A percentile compares a stretch with the other conserved stretches of the same genome.
Conservation (phyloP, 768 basidiomycete species). For the Cystofilobasidium capitatum region DNA sequence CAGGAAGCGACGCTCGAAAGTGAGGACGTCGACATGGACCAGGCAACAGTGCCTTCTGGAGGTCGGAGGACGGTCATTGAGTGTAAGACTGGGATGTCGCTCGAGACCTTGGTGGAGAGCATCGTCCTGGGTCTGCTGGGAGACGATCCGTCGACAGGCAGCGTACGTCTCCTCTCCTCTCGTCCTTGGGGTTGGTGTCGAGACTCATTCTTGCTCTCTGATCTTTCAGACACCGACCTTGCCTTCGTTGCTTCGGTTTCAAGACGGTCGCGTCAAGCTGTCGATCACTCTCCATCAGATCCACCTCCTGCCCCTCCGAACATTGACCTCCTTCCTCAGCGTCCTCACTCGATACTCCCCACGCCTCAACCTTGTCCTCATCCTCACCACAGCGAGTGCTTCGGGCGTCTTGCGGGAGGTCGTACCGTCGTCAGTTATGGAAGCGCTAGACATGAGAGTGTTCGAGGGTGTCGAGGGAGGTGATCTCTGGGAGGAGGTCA, state of each 20-base stretch:
- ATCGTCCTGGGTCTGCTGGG: background rate
- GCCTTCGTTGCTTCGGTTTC: background rate
- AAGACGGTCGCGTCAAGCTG: background rate
- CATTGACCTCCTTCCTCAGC: background rate
- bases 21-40: background rate
- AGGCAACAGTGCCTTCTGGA: too few relatives aligned
- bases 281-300: conserved; percentile 1
- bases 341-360: conserved; percentile 4
- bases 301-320: background rate
- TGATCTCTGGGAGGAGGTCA: conserved; percentile 2
- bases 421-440: background rate
- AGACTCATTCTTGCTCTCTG: background rate
- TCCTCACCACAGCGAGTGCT: background rate
- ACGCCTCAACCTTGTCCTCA: background rate
- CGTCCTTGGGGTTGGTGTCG: background rate
- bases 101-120: background rate
- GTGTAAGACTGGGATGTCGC: background rate
- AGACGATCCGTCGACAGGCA: background rate
- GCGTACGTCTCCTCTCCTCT: background rate
- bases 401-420: background rate
- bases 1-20: too few relatives aligned
- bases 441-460: conserved; percentile 2
- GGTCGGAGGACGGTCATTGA: background rate
- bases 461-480: conserved; percentile 2
- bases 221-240: background rate